A percentile compares a stretch with the other conserved stretches of the same genome.
These are phyloP conservation scores for Auriscalpium orientale DNA, from an alignment of 768 basidiomycete species.

Conservation along the genomic window DNA sequence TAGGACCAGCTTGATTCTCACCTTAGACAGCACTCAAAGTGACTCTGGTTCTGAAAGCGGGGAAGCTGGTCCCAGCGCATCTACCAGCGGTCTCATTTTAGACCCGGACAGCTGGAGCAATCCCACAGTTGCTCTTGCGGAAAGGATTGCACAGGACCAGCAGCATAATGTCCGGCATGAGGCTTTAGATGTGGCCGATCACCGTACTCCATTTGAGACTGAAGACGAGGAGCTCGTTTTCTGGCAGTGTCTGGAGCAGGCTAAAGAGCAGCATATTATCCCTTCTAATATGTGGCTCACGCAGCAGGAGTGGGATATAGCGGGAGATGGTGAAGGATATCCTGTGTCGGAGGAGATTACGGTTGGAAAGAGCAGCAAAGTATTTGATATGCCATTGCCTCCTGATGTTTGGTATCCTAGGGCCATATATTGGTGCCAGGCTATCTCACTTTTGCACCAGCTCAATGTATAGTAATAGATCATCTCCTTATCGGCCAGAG, in stretches of 20 bases:
- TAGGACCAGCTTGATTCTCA: neutral
- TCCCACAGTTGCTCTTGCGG: neutral
- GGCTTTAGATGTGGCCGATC: neutral
- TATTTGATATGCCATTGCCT: neutral
- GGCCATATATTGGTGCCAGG: neutral
- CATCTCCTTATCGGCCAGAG: too few relatives aligned
- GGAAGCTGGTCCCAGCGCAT: too few relatives aligned
- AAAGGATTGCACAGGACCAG: neutral
- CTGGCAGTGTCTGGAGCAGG: neutral
- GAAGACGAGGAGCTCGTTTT: neutral
- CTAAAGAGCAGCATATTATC: neutral
- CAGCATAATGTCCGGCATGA: neutral
- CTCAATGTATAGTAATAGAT: too few relatives aligned
- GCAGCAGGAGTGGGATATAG: too few relatives aligned
- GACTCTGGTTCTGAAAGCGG: too few relatives aligned
- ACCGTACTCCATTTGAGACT: neutral
- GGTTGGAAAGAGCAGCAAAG: neutral
- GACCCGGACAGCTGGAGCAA: too few relatives aligned
- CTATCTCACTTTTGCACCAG: too few relatives aligned
- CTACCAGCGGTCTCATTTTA: too few relatives aligned
- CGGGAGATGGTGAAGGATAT: constrained; percentile 3
- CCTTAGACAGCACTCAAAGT: too few relatives aligned
- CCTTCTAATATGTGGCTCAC: neutral
- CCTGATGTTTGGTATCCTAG: neutral
- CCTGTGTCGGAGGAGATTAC: neutral